Evolutionary conservation across 306 rosid species (phyloP).

Genomic region (Prunus campanulata): DNA sequence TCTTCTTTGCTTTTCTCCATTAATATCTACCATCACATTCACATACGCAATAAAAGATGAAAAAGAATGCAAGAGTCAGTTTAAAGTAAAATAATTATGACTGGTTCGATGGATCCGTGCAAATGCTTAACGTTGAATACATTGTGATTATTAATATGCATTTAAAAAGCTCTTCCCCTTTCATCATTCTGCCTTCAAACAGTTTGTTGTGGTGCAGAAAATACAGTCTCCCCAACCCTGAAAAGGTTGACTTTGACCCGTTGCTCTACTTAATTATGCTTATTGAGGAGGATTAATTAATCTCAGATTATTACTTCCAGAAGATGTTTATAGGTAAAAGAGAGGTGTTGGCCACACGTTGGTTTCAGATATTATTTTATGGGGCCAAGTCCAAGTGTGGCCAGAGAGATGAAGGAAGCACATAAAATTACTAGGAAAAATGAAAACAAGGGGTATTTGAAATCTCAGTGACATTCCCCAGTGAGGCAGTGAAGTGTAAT

Average conservation of each 20-base stretch:
- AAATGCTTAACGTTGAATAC: constrained; percentile 35
- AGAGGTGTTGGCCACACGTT: constrained; percentile 42
- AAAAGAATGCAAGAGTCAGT: constrained; percentile 7
- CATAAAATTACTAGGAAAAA: constrained; percentile 23
- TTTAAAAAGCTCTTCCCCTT: not conserved
- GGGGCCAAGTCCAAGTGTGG: constrained; percentile 12
- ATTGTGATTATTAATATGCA: constrained; percentile 12
- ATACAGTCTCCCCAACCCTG: not conserved
- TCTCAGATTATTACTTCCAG: not conserved
- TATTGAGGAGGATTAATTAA: constrained; percentile 17
- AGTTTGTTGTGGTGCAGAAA: not conserved
- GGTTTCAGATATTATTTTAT: constrained; percentile 31
- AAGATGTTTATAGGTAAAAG: constrained; percentile 9
- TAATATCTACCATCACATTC: not conserved
- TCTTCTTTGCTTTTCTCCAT: constrained; percentile 16
- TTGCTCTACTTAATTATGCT: not conserved
- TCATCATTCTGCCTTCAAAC: constrained; percentile 28
- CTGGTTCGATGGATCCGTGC: constrained; percentile 25
- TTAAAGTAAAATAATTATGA: constrained; percentile 29
- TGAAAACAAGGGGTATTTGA: constrained; percentile 25
- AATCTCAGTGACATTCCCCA: not conserved
- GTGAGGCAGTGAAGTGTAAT: not conserved
- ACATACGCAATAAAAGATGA: not conserved
- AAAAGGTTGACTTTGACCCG: not conserved
- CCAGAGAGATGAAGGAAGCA: constrained; percentile 17